Evolutionary conservation across 1,284 basidiomycete genomes (phyloP).

Genomic region (Sporisorium graminicola): DNA sequence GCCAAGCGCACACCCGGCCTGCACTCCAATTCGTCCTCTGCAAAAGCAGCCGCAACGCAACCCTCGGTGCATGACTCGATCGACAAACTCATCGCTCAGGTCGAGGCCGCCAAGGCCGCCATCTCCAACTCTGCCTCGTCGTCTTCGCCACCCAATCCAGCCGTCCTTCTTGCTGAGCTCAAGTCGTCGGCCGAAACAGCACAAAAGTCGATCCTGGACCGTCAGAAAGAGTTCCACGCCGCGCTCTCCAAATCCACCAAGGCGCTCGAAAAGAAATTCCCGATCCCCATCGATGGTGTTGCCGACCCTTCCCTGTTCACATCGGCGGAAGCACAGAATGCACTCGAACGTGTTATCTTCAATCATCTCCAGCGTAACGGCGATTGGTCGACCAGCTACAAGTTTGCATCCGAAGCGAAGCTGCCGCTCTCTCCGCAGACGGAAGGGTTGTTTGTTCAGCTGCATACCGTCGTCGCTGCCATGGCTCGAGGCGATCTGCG

Average conservation of each 20-base stretch:
- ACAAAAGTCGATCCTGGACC: conserved; percentile 53
- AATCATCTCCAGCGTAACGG: conserved; percentile 63
- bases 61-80: conserved; percentile 56
- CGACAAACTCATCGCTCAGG: conserved; percentile 53
- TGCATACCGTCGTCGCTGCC: conserved; percentile 35
- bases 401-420: conserved; percentile 46
- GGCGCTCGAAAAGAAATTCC: conserved; percentile 62
- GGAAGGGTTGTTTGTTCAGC: conserved; percentile 22
- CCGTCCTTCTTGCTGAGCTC: conserved; percentile 38
- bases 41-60: conserved; percentile 28
- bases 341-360: conserved; percentile 54
- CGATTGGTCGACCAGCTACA: conserved; percentile 47
- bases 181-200: conserved; percentile 38
- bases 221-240: conserved; percentile 60
- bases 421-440: conserved; percentile 17
- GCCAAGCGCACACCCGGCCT: conserved; percentile 49
- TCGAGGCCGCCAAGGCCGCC: conserved; percentile 52
- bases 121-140: conserved; percentile 20
- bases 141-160: conserved; percentile 11
- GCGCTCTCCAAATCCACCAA: conserved; percentile 58
- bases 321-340: conserved; percentile 38
- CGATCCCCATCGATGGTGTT: conserved; percentile 53
- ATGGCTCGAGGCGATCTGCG: conserved; percentile 49
- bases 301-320: conserved; percentile 59
- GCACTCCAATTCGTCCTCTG: conserved; percentile 36